Evolutionary conservation across 2,329 filamentous ascomycete species (phyloP).

Genomic region (Ceratocystis cubensis): DNA sequence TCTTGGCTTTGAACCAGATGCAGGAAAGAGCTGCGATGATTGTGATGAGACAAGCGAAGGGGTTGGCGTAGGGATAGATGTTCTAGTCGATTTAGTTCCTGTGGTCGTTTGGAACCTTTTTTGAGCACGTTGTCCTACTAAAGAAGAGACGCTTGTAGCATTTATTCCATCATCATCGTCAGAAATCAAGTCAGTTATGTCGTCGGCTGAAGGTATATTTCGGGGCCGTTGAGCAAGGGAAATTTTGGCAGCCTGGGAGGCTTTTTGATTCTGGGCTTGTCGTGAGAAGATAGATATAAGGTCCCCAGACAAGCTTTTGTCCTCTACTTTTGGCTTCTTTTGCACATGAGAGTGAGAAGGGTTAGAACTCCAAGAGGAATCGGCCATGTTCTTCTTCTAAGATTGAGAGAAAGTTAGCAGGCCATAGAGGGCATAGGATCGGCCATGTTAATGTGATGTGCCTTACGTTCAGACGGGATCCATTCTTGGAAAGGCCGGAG

Average conservation of each 20-base stretch:
- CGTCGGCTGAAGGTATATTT: conserved; percentile 10
- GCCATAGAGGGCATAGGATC: background rate
- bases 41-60: conserved; percentile 8
- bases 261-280: conserved; percentile 40
- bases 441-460: background rate
- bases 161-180: conserved; percentile 22
- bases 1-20: conserved; percentile 30
- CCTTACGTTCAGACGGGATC: conserved; percentile 23
- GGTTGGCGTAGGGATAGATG: conserved; percentile 23
- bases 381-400: conserved; percentile 26
- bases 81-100: background rate
- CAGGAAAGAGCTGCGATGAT: conserved; percentile 14
- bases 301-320: conserved; percentile 44
- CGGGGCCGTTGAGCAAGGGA: conserved; percentile 23
- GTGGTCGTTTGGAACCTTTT: conserved; percentile 35
- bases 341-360: conserved; percentile 30
- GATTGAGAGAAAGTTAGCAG: conserved; percentile 15
- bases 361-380: conserved; percentile 36
- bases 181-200: conserved; percentile 44
- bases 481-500: conserved; percentile 33
- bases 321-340: conserved; percentile 35
- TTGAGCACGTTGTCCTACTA: conserved; percentile 43
- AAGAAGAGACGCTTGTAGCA: conserved; percentile 35
- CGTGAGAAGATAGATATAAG: conserved; percentile 49
- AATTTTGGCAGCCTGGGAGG: background rate